Evolutionary conservation across 2,329 filamentous ascomycete species (phyloP).

Genomic region (Bisporella sp.): DNA sequence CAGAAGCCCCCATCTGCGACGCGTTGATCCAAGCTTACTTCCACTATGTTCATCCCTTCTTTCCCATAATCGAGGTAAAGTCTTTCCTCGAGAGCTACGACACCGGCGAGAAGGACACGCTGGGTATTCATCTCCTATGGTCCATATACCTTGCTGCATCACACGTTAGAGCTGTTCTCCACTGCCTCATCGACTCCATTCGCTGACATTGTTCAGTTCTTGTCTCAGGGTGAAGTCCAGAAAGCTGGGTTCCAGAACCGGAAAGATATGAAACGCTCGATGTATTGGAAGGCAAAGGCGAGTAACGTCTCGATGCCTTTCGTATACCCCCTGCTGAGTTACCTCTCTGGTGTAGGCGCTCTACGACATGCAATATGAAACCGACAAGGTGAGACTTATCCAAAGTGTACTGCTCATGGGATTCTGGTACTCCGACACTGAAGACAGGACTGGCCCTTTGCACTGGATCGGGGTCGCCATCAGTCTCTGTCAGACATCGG

Average conservation of each 20-base stretch:
- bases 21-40: constrained; percentile 30
- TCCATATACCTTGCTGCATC: constrained; percentile 25
- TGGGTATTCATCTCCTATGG: constrained; percentile 32
- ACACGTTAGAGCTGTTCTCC: constrained; percentile 20
- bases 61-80: constrained; percentile 29
- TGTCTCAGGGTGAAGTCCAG: not conserved
- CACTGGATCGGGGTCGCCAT: constrained; percentile 39
- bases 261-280: constrained; percentile 30
- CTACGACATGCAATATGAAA: constrained; percentile 29
- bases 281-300: constrained; percentile 30
- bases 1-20: constrained; percentile 22
- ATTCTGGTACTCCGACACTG: constrained; percentile 34
- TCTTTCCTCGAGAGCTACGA: constrained; percentile 23
- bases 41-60: constrained; percentile 29
- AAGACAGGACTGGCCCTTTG: constrained; percentile 35
- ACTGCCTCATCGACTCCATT: not conserved
- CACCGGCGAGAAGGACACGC: constrained; percentile 19
- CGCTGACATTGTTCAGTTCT: not conserved
- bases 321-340: not conserved
- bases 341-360: constrained; percentile 12
- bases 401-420: constrained; percentile 35
- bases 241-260: constrained; percentile 17
- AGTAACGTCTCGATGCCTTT: not conserved
- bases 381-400: constrained; percentile 32
- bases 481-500: constrained; percentile 35